These are phyloP conservation scores for Cryoendolithus antarcticus DNA, from an alignment of 2,329 filamentous ascomycete species.

Conservation along the genomic window DNA sequence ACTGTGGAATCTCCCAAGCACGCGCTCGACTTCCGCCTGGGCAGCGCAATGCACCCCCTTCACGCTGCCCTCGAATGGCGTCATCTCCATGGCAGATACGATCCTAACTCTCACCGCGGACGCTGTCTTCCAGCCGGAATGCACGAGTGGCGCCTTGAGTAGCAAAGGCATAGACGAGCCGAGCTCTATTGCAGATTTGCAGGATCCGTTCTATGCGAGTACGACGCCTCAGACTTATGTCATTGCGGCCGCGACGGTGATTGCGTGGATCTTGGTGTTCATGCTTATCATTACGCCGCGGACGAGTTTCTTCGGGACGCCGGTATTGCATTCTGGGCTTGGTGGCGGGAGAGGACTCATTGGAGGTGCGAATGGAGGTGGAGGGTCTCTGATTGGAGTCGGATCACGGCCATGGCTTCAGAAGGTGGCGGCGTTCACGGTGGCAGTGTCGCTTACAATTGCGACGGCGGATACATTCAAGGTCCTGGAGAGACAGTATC, in stretches of 20 bases:
- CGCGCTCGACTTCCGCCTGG: conserved; percentile 7
- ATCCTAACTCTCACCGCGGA: conserved; percentile 47
- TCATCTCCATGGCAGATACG: conserved; percentile 41
- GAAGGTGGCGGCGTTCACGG: conserved; percentile 51
- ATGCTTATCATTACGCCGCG: conserved; percentile 92
- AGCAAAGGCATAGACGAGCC: conserved; percentile 22
- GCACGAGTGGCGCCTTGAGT: conserved; percentile 26
- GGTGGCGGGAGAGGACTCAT: conserved; percentile 70
- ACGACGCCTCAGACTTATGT: conserved; percentile 89
- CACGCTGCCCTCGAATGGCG: conserved; percentile 46
- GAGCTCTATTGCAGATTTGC: conserved; percentile 51
- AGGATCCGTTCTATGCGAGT: conserved; percentile 86
- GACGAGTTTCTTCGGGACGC: conserved; percentile 76
- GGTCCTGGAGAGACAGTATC: conserved; percentile 72
- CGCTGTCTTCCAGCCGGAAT: conserved; percentile 48
- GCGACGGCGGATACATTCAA: conserved; percentile 84
- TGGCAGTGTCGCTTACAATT: conserved; percentile 76
- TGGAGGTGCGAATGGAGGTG: conserved; percentile 55
- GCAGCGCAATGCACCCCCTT: conserved; percentile 46
- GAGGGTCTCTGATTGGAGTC: conserved; percentile 60
- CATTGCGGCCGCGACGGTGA: conserved; percentile 81
- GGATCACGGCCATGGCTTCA: conserved; percentile 91
- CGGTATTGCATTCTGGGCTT: conserved; percentile 34
- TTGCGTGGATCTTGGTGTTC: conserved; percentile 83
- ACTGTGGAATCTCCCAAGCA: conserved; percentile 20